Conservation (phyloP, 306 rosid species). For the Glycine latifolia region DNA sequence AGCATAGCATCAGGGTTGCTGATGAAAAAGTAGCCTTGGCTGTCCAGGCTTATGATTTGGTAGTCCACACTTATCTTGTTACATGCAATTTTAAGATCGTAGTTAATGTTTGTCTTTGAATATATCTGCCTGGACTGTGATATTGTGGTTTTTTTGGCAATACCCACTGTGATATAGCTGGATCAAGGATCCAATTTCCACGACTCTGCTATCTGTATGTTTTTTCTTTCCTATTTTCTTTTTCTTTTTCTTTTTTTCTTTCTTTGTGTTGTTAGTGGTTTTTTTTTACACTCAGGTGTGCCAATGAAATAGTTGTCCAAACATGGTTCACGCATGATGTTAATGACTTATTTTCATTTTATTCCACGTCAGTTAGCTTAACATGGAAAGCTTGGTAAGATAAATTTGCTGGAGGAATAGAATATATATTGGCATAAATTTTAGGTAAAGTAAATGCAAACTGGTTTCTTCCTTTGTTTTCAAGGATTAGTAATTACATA, state of each 20-base stretch:
- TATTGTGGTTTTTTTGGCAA: slow-evolving; percentile 20
- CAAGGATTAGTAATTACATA: slow-evolving; percentile 12
- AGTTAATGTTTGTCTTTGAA: slow-evolving; percentile 14
- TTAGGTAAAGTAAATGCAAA: slow-evolving; percentile 19
- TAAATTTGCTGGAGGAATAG: background rate
- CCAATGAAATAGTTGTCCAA: slow-evolving; percentile 13
- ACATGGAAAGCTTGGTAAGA: slow-evolving; percentile 15
- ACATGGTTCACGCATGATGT: slow-evolving; percentile 18
- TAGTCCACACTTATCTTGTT: slow-evolving; percentile 48
- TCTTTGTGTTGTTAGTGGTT: background rate
- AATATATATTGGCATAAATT: slow-evolving; percentile 4
- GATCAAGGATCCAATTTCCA: slow-evolving; percentile 12
- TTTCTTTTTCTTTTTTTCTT: background rate
- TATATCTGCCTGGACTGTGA: background rate
- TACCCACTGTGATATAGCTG: slow-evolving; percentile 6
- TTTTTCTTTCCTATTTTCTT: background rate
- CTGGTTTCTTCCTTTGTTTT: slow-evolving; percentile 34
- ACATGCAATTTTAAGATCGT: slow-evolving; percentile 11
- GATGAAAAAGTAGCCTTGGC: slow-evolving; percentile 94
- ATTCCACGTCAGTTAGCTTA: slow-evolving; percentile 1
- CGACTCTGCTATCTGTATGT: background rate
- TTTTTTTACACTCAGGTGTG: slow-evolving; percentile 6
- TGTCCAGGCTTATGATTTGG: slow-evolving; percentile 95
- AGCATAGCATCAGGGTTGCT: slow-evolving; percentile 91
- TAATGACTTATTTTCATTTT: slow-evolving; percentile 18